A percentile compares a stretch with the other conserved stretches of the same genome.
Conservation (phyloP, 768 basidiomycete species). For the Lactifluus pinguis region DNA sequence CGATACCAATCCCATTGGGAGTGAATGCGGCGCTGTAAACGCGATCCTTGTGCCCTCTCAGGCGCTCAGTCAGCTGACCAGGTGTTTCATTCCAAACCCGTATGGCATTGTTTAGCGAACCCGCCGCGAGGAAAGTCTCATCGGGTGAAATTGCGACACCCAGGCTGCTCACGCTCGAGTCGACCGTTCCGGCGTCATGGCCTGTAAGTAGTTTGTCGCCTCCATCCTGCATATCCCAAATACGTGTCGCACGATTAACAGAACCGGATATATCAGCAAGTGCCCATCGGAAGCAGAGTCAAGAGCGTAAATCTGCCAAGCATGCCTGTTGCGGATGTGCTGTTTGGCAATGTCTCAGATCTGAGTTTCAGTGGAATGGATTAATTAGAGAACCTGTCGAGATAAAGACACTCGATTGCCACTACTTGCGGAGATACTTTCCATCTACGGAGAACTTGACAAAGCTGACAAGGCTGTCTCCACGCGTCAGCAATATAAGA, state of each 20-base stretch:
- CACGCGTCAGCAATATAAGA: neutral
- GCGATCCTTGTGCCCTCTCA: conserved; percentile 51
- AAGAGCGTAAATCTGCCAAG: conserved; percentile 89
- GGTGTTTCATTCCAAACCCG: conserved; percentile 63
- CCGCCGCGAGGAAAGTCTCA: conserved; percentile 50
- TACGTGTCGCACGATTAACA: conserved; percentile 57
- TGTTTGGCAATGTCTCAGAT: conserved; percentile 89
- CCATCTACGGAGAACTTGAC: conserved; percentile 93
- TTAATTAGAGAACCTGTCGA: neutral
- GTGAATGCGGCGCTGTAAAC: conserved; percentile 79
- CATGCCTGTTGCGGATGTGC: conserved; percentile 76
- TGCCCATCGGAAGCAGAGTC: conserved; percentile 84
- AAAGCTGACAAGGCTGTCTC: conserved; percentile 68
- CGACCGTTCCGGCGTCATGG: conserved; percentile 40
- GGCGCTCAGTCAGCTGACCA: conserved; percentile 47
- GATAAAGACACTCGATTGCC: conserved; percentile 75
- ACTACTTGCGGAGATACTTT: conserved; percentile 67
- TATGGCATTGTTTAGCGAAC: conserved; percentile 52
- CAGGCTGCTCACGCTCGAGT: conserved; percentile 57
- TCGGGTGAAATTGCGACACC: conserved; percentile 52
- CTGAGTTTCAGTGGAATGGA: conserved; percentile 29
- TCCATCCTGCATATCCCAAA: conserved; percentile 50
- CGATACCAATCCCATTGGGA: conserved; percentile 79
- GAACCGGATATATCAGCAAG: conserved; percentile 78
- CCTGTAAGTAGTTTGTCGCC: conserved; percentile 36